Conservation (phyloP, 768 basidiomycete genomes). For the Phlebiopsis flavidoalba region DNA sequence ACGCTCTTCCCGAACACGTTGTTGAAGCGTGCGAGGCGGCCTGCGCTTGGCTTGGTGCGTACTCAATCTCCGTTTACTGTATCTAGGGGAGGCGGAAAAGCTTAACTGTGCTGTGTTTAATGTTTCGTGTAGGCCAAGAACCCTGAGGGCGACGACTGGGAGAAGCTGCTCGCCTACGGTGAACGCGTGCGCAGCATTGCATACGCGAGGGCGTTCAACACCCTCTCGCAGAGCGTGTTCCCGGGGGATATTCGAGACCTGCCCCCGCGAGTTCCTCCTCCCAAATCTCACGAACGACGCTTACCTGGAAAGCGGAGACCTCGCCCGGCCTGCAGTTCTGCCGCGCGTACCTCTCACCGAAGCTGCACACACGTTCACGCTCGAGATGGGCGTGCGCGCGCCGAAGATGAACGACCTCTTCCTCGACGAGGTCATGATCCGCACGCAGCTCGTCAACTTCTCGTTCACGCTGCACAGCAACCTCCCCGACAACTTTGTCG, state of each 20-base stretch:
- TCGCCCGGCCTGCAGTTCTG: conserved; percentile 60
- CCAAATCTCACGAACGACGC: conserved; percentile 61
- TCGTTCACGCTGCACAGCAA: conserved; percentile 65
- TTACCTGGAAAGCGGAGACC: conserved; percentile 71
- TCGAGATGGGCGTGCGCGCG: conserved; percentile 58
- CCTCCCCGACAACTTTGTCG: conserved; percentile 68
- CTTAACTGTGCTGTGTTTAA: neutral
- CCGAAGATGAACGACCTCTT: conserved; percentile 55
- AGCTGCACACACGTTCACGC: conserved; percentile 47
- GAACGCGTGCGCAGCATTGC: conserved; percentile 62
- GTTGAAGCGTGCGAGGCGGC: conserved; percentile 65
- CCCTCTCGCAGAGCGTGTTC: conserved; percentile 61
- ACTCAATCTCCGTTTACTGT: neutral
- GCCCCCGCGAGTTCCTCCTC: conserved; percentile 58
- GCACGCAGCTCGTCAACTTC: conserved; percentile 60
- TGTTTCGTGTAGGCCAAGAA: conserved; percentile 40
- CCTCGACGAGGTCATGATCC: conserved; percentile 58
- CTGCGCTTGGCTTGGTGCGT: conserved; percentile 74
- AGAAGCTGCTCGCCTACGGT: conserved; percentile 57
- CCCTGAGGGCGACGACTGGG: conserved; percentile 70
- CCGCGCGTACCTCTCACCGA: conserved; percentile 60
- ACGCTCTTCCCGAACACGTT: conserved; percentile 65
- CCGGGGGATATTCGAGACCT: conserved; percentile 60
- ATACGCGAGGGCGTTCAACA: conserved; percentile 65
- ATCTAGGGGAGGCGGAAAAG: neutral